Percentiles rank a stretch among this genome's conserved stretches.
phyloP scores from a whole-genome alignment of 345 rosid genomes.

The Salix suchowensis region DNA sequence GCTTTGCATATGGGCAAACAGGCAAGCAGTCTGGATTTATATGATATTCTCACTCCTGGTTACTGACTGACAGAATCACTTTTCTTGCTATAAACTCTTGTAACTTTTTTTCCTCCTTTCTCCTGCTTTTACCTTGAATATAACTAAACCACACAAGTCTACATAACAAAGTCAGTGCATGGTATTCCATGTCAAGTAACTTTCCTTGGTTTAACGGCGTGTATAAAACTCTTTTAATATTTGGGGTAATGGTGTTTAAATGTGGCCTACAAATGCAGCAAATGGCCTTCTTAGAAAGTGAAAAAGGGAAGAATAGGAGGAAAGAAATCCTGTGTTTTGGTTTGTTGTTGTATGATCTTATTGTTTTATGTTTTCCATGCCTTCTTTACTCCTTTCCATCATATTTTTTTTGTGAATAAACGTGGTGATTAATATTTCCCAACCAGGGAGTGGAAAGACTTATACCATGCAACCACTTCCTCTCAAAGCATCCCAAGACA shows the following conservation, averaged over 20 bases:
- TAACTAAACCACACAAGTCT: neutral
- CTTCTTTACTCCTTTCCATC: neutral
- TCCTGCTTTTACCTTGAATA: neutral
- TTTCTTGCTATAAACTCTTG: neutral
- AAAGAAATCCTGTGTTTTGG: neutral
- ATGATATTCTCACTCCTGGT: neutral
- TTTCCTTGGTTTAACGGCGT: neutral
- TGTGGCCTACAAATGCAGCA: neutral
- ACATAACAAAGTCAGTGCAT: neutral
- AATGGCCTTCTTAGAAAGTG: neutral
- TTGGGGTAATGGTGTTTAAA: neutral
- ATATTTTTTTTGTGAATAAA: neutral
- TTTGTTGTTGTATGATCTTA: neutral
- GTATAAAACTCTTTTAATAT: neutral
- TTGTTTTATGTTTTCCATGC: neutral
- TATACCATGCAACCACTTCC: slow-evolving; percentile 70
- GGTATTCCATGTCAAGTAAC: neutral
- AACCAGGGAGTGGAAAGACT: slow-evolving; percentile 65
- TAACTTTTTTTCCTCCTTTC: neutral
- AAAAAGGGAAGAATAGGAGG: neutral
- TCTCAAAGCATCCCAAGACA: slow-evolving; percentile 58
- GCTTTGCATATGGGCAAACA: slow-evolving; percentile 64
- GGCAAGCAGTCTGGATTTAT: slow-evolving; percentile 28
- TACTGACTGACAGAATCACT: neutral
- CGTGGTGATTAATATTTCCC: neutral